A percentile compares a stretch with the other conserved stretches of the same genome.
These are phyloP conservation scores for Oenanthe sinensis DNA, from an alignment of 129 eudicot genomes.

Conservation along the genomic window DNA sequence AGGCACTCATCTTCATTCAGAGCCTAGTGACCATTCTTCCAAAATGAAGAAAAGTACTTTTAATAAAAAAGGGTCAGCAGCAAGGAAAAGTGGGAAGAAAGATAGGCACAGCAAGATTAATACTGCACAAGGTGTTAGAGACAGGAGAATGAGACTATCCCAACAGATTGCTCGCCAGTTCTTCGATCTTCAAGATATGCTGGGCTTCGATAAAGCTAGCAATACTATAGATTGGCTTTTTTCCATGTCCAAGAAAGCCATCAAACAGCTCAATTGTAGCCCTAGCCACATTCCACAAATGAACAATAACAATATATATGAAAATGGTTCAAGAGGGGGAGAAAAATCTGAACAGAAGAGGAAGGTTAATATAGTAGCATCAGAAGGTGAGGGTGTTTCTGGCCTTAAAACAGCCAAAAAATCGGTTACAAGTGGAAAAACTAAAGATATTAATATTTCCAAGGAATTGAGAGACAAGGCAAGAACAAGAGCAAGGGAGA, in stretches of 20 bases:
- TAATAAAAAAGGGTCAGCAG: background rate
- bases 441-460: slow-evolving; percentile 7
- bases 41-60: slow-evolving; percentile 25
- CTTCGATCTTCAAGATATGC: slow-evolving; percentile 54
- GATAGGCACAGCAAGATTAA: slow-evolving; percentile 61
- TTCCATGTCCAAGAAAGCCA: slow-evolving; percentile 47
- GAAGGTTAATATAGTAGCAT: background rate
- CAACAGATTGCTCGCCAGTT: slow-evolving; percentile 51
- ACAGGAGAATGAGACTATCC: slow-evolving; percentile 56
- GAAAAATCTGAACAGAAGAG: slow-evolving; percentile 11
- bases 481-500: slow-evolving; percentile 49
- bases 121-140: slow-evolving; percentile 55
- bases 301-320: slow-evolving; percentile 1
- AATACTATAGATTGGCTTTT: slow-evolving; percentile 60
- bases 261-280: slow-evolving; percentile 26
- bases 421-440: background rate
- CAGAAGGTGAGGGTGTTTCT: slow-evolving; percentile 9
- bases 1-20: background rate
- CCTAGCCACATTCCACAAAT: slow-evolving; percentile 13
- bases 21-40: slow-evolving; percentile 10
- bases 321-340: slow-evolving; percentile 6
- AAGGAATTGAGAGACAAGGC: slow-evolving; percentile 39
- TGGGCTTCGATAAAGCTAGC: slow-evolving; percentile 66
- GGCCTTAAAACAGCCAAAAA: slow-evolving; percentile 12
- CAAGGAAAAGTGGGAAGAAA: slow-evolving; percentile 38